Evolutionary conservation across 805 yeast genomes (phyloP), one percentile per base, ranked within the genome.

Genomic region (Saturnispora silvae): DNA sequence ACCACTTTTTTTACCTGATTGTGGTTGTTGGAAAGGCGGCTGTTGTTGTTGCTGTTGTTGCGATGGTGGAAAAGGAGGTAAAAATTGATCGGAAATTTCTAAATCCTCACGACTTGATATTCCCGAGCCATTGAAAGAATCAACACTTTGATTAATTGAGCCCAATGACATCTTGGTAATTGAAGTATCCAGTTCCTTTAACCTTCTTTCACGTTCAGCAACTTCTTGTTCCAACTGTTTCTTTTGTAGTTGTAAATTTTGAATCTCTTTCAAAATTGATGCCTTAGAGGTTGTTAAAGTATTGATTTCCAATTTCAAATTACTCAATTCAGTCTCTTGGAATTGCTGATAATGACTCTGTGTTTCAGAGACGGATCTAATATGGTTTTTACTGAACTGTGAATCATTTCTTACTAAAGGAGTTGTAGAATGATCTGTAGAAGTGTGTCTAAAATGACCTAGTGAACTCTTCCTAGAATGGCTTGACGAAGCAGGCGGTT

Each of bases 261-360:
- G 68, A 11, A 81, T 64, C 28, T 80, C 85, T 30, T 59, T 61
- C 16, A 60, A 40, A 25, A 78, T 45, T 5, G 54, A 53, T 2
- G 67, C 63, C 44, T 69, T 73, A 1, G 63, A 57, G 2, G 63
- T 35, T 2, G 54, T 50, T 38, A 71, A 51, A 20, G 61, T 57
- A 20, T 55, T 49, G 14, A 72, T 45, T 40, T 72, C 77, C 17
- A 50, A 41, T 43, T 58, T 67, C 35, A 66, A 37, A 19, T 50
- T 39, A 26, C 57, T 51, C 38, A 67, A 46, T 37, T 64, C 70
- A 29, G 60, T 53, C 43, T 67, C 74, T n/a, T 56, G 17, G n/a
- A 30, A 28, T 29, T 30, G 36, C 3, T 44, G 52, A 8, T 29
- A 14, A 22, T 10, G 24, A 22, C 10, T 22, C 14, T n/a, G 59